phyloP scores from a whole-genome alignment of 768 basidiomycete species.

The Phylloporus sp. region DNA sequence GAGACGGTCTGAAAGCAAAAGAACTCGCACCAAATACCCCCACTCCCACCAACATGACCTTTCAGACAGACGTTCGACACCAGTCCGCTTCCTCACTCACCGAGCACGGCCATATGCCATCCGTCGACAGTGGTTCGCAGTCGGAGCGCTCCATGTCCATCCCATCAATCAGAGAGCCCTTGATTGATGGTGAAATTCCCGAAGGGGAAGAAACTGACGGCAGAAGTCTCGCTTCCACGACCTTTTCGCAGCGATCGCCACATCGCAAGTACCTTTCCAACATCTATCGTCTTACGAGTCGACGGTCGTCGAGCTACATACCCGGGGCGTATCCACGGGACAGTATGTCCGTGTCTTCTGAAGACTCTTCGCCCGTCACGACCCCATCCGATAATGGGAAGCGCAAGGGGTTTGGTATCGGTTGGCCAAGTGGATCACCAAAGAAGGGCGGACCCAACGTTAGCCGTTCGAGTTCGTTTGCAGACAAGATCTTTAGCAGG shows the following conservation, averaged over 20 bases:
- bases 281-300: constrained; percentile 43
- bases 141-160: constrained; percentile 29
- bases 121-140: constrained; percentile 18
- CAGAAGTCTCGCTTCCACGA: constrained; percentile 32
- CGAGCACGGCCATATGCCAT: constrained; percentile 13
- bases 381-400: constrained; percentile 52
- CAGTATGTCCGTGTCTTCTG: constrained; percentile 65
- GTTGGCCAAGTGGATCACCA: constrained; percentile 48
- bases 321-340: constrained; percentile 46
- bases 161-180: constrained; percentile 29
- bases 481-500: constrained; percentile 56
- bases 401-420: constrained; percentile 31
- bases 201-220: constrained; percentile 29
- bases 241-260: constrained; percentile 51
- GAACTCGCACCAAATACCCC: constrained; percentile 4
- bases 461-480: constrained; percentile 54
- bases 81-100: constrained; percentile 22
- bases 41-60: constrained; percentile 28
- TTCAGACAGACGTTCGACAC: constrained; percentile 19
- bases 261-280: constrained; percentile 44
- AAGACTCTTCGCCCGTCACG: constrained; percentile 59
- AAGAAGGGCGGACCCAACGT: constrained; percentile 45
- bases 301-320: constrained; percentile 37
- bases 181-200: constrained; percentile 19
- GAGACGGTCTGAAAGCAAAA: constrained; percentile 28